Conservation (phyloP, 345 rosid species). For the Citrus unshiu region DNA sequence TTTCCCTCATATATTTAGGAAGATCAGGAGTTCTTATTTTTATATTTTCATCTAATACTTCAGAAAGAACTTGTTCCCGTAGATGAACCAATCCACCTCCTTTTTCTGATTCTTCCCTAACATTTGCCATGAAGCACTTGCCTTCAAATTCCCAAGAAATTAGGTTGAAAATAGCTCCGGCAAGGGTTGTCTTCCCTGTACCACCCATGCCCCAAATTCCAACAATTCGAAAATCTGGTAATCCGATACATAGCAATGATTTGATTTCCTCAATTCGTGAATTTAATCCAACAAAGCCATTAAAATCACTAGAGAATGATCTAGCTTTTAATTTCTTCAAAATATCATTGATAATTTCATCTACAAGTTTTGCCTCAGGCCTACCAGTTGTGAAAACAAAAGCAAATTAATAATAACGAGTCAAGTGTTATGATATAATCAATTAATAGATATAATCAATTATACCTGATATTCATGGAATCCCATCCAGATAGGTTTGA, state of each 20-base stretch:
- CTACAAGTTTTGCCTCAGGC: conserved; percentile 3
- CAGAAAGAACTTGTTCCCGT: neutral
- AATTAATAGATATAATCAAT: no score
- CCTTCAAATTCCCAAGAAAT: neutral
- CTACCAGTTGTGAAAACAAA: neutral
- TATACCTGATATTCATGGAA: no score
- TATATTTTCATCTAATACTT: neutral
- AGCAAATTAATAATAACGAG: neutral
- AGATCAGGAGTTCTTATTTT: neutral
- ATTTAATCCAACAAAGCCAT: neutral
- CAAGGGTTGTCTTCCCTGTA: neutral
- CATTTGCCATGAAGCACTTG: neutral
- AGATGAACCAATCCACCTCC: neutral
- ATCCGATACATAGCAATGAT: neutral
- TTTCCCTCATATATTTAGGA: neutral
- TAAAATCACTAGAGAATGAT: neutral
- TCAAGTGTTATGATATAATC: no score
- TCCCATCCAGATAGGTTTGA: no score
- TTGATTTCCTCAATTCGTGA: neutral
- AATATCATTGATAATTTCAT: neutral
- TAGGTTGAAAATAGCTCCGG: neutral
- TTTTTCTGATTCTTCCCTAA: neutral
- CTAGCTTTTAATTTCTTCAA: neutral
- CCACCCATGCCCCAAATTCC: conserved; percentile 5
- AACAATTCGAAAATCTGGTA: neutral